Evolutionary conservation across 2,329 filamentous ascomycete species (phyloP), one percentile per base, ranked within the genome.

Genomic region (Fusarium lyarnte): DNA sequence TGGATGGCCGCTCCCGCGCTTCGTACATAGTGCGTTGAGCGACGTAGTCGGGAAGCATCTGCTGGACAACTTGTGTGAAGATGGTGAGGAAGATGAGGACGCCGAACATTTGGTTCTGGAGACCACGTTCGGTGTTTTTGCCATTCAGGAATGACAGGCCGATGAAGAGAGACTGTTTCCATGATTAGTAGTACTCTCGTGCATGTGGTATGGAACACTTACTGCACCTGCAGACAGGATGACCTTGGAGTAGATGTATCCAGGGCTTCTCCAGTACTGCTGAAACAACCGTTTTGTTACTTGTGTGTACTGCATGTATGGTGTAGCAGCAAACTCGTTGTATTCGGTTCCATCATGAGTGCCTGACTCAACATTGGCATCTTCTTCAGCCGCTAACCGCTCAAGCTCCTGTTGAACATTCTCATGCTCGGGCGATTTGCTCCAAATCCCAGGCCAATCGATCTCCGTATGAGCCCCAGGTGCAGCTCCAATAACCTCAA

Each of bases 1-100:
- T 92, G 10, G 88, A 90, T 0, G 90, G 91, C 1, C 90, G 85
- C 76, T 93, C 91, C 36, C 90, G 89, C 9, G 89, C 87, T 80
- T 94, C 92, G 76, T 93, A 94, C 13, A 94, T 83, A 19, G 90
- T 86, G 35, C 92, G 88, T 74, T 93, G 91, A 1, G 87, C 86
- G 46, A 93, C 88, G 72, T 93, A 93, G 66, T 91, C 88, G 3
- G 92, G 91, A 87, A 93, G 91, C 74, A 91, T 90, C 73, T 91
- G 90, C 69, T 91, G 87, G 2, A 89, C 86, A 51, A 93, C 80
- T 59, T 89, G 86, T 31, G 89, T 88, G 80, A 94, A 94, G 78
- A 94, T 90, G 19, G 89, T 92, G 61, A 89, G 82, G 69, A 93
- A 84, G 86, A 93, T 90, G 81, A 94, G 93, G 58, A 93, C 88